These are phyloP conservation scores for Alternaria incomplexa DNA, from an alignment of 2,329 filamentous ascomycete species.

Conservation along the genomic window DNA sequence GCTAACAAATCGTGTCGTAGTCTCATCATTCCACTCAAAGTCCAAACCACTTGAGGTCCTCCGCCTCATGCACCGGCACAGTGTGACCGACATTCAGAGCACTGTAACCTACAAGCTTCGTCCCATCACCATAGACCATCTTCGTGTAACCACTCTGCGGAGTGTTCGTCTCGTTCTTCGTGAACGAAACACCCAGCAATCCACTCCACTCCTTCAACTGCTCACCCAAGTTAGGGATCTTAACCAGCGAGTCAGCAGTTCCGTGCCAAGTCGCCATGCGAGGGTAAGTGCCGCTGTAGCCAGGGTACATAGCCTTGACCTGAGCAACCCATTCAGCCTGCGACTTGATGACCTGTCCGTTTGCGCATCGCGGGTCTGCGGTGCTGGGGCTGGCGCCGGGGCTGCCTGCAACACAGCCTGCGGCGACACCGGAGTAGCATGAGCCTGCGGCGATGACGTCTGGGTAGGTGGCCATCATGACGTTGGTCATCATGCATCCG, in stretches of 20 bases:
- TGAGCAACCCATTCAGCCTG: slow-evolving; percentile 39
- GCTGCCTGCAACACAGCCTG: slow-evolving; percentile 52
- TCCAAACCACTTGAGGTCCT: slow-evolving; percentile 18
- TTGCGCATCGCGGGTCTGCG: slow-evolving; percentile 28
- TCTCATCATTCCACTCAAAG: neutral
- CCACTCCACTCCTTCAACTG: slow-evolving; percentile 40
- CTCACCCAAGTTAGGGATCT: slow-evolving; percentile 32
- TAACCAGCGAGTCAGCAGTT: slow-evolving; percentile 40
- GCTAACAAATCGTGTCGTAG: neutral
- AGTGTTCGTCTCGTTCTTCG: slow-evolving; percentile 24
- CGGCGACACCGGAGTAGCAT: slow-evolving; percentile 36
- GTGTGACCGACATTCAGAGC: slow-evolving; percentile 34
- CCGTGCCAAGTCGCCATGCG: slow-evolving; percentile 48
- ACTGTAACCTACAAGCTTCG: slow-evolving; percentile 31
- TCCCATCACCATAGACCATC: slow-evolving; percentile 37
- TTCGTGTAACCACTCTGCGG: slow-evolving; percentile 33
- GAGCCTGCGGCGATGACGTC: slow-evolving; percentile 35
- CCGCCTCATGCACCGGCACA: slow-evolving; percentile 22
- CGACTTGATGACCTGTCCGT: slow-evolving; percentile 23
- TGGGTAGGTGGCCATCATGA: slow-evolving; percentile 36
- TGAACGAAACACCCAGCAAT: slow-evolving; percentile 23
- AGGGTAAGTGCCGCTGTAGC: slow-evolving; percentile 44
- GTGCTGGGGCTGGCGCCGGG: slow-evolving; percentile 25
- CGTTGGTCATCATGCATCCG: slow-evolving; percentile 44
- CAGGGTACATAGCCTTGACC: slow-evolving; percentile 45